A percentile compares a stretch with the other conserved stretches of the same genome.
Conservation (phyloP, 176 grass and related monocot genomes). For the Otatea glauca region DNA sequence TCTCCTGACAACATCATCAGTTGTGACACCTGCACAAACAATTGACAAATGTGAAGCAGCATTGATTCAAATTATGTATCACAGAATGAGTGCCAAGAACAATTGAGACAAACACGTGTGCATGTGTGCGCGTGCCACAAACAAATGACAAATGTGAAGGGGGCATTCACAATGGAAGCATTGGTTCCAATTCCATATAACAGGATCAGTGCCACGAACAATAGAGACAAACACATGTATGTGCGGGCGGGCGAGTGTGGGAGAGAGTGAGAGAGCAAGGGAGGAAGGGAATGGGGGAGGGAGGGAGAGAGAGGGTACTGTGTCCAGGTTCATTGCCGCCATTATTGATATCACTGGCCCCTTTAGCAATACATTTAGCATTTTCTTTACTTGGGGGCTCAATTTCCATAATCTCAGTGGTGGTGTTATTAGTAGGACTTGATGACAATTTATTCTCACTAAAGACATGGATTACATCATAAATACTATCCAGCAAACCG, state of each 20-base stretch:
- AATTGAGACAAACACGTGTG: not conserved
- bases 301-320: conserved; percentile 16
- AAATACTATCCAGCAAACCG: conserved; percentile 84
- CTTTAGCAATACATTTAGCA: conserved; percentile 37
- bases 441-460: conserved; percentile 58
- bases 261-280: not conserved
- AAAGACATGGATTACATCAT: conserved; percentile 71
- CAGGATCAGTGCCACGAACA: not conserved
- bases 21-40: conserved; percentile 51
- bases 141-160: conserved; percentile 16
- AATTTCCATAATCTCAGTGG: conserved; percentile 78
- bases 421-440: conserved; percentile 53
- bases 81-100: not conserved
- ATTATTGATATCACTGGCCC: conserved; percentile 32
- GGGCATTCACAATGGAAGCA: conserved; percentile 8
- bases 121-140: not conserved
- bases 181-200: conserved; percentile 14
- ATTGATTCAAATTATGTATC: conserved; percentile 2
- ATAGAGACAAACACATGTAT: not conserved
- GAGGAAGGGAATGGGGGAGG: not conserved
- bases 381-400: conserved; percentile 63
- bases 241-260: not conserved
- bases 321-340: conserved; percentile 6
- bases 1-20: conserved; percentile 72
- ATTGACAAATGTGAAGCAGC: conserved; percentile 18